Conservation (phyloP, 2,329 filamentous ascomycete genomes). For the Diaporthe destruens region DNA sequence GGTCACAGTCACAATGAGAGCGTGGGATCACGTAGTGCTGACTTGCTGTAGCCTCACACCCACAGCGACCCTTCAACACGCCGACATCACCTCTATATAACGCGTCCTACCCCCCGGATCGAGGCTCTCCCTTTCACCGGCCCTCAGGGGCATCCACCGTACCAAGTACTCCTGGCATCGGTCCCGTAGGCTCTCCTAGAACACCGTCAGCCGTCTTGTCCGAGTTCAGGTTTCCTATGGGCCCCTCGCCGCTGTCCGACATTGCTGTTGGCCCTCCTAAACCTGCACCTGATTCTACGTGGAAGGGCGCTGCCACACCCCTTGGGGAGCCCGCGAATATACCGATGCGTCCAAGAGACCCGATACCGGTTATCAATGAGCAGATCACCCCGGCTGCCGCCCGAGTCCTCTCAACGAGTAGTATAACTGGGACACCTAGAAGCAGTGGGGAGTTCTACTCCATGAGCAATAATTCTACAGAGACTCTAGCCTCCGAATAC, state of each 20-base stretch:
- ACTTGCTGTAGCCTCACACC: slow-evolving; percentile 52
- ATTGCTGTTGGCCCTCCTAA: slow-evolving; percentile 42
- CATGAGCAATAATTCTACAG: slow-evolving; percentile 92
- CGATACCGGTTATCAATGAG: slow-evolving; percentile 66
- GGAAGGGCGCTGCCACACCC: slow-evolving; percentile 47
- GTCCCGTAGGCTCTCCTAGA: slow-evolving; percentile 54
- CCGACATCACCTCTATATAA: slow-evolving; percentile 66
- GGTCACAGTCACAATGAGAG: slow-evolving; percentile 42
- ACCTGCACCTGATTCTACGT: slow-evolving; percentile 41
- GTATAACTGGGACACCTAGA: slow-evolving; percentile 82
- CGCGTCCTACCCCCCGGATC: slow-evolving; percentile 66
- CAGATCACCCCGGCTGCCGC: slow-evolving; percentile 70
- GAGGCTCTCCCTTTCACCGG: slow-evolving; percentile 54
- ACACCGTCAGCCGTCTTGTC: slow-evolving; percentile 60
- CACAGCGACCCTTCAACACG: slow-evolving; percentile 59
- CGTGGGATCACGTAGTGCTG: slow-evolving; percentile 16
- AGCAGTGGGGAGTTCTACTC: slow-evolving; percentile 97
- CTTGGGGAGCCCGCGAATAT: slow-evolving; percentile 52
- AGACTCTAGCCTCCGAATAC: slow-evolving; percentile 93
- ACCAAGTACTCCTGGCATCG: slow-evolving; percentile 59
- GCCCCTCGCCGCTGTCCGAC: slow-evolving; percentile 56
- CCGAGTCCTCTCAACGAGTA: slow-evolving; percentile 82
- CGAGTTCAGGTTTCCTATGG: slow-evolving; percentile 70
- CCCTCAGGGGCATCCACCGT: slow-evolving; percentile 57
- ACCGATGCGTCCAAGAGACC: slow-evolving; percentile 57